phyloP scores from a whole-genome alignment of 768 basidiomycete species.

The Leccinum disarticulatum region DNA sequence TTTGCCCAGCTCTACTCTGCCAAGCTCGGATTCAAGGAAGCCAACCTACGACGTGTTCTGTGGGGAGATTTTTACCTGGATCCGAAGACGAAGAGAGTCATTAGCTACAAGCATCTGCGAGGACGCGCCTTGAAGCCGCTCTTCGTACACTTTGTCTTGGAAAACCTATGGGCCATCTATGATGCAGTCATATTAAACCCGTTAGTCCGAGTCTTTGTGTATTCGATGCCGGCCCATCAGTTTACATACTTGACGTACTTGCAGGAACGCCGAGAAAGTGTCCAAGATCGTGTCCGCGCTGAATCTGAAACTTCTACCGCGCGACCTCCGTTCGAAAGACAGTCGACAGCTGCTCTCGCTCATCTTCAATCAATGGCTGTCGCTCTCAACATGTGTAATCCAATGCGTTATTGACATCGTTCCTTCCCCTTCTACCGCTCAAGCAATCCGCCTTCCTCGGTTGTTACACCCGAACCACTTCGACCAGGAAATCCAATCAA shows the following conservation, averaged over 20 bases:
- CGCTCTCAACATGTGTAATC: constrained; percentile 89
- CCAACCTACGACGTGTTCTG: constrained; percentile 77
- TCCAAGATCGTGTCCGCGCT: constrained; percentile 83
- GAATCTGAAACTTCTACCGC: constrained; percentile 77
- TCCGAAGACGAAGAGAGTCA: constrained; percentile 90
- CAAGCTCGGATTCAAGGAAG: constrained; percentile 89
- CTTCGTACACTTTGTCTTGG: constrained; percentile 96
- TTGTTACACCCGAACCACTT: constrained; percentile 86
- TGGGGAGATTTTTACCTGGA: constrained; percentile 99
- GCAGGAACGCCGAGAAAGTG: constrained; percentile 86
- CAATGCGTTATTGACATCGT: constrained; percentile 91
- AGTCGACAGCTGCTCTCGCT: constrained; percentile 76
- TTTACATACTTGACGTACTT: constrained; percentile 11
- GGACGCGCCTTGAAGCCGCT: constrained; percentile 89
- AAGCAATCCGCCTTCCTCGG: constrained; percentile 80
- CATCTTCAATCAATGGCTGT: constrained; percentile 95
- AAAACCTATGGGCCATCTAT: constrained; percentile 97
- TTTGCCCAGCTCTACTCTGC: constrained; percentile 91
- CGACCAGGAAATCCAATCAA: constrained; percentile 57
- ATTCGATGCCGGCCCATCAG: neutral
- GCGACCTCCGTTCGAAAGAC: constrained; percentile 93
- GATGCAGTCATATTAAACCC: constrained; percentile 86
- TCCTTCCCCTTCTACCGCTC: constrained; percentile 84
- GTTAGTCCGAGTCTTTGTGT: constrained; percentile 49
- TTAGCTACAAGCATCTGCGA: constrained; percentile 86